These are phyloP conservation scores for Rhizodiscina lignyota DNA, from an alignment of 495 filamentous ascomycete species.

Conservation along the genomic window DNA sequence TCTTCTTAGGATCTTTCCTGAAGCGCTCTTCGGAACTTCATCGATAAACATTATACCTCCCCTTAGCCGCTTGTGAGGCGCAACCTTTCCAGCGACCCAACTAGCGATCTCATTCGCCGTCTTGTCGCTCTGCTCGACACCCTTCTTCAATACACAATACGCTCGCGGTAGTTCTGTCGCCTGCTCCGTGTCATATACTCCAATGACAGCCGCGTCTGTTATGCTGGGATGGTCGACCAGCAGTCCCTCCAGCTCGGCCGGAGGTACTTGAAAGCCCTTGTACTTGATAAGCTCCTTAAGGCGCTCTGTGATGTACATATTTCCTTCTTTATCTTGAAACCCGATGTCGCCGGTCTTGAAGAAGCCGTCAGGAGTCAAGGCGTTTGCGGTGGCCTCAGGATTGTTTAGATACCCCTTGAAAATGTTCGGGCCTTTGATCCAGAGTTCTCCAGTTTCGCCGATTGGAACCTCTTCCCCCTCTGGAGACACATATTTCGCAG, in stretches of 20 bases:
- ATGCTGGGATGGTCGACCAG: constrained; percentile 16
- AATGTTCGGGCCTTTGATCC: constrained; percentile 60
- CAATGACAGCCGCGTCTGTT: constrained; percentile 24
- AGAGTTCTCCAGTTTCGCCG: constrained; percentile 34
- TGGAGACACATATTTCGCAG: constrained; percentile 56
- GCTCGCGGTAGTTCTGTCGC: constrained; percentile 24
- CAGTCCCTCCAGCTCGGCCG: constrained; percentile 24
- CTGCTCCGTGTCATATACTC: constrained; percentile 19
- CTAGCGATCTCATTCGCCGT: constrained; percentile 17
- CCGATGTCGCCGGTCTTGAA: constrained; percentile 73
- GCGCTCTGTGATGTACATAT: constrained; percentile 36
- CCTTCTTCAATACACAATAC: constrained; percentile 17
- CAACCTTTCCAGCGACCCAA: constrained; percentile 20
- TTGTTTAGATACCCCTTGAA: constrained; percentile 70
- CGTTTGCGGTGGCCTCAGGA: constrained; percentile 39
- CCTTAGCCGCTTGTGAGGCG: constrained; percentile 15
- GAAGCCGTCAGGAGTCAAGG: constrained; percentile 56
- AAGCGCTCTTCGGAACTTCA: constrained; percentile 15
- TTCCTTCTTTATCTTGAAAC: constrained; percentile 36
- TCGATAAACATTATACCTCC: constrained; percentile 16
- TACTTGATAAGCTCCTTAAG: constrained; percentile 38
- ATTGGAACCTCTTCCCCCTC: constrained; percentile 20
- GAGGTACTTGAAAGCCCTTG: constrained; percentile 31
- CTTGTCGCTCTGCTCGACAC: constrained; percentile 10
- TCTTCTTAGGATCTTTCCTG: constrained; percentile 16